phyloP scores from a whole-genome alignment of 164 flowering plant genomes.

The Vitis labrusca region DNA sequence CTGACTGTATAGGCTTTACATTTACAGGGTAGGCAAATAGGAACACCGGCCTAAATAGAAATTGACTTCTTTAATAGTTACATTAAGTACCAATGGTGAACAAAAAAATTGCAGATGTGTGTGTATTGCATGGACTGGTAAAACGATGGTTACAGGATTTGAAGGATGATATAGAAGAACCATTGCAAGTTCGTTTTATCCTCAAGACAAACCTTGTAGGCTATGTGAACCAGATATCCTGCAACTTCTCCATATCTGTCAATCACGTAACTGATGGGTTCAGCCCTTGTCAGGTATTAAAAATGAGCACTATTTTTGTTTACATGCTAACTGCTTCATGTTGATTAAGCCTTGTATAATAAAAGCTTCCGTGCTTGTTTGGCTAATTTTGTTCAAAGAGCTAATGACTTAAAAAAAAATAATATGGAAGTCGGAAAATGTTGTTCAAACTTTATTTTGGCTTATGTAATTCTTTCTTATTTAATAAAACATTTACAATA shows the following conservation, averaged over 20 bases:
- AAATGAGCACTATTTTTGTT: background rate
- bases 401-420: no score
- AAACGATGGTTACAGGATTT: slow-evolving; percentile 74
- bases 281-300: slow-evolving; percentile 60
- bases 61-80: no score
- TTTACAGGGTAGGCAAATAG: no score
- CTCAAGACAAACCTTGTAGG: slow-evolving; percentile 57
- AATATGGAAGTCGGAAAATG: no score
- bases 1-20: no score
- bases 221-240: slow-evolving; percentile 51
- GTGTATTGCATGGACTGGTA: slow-evolving; percentile 51
- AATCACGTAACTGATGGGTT: slow-evolving; percentile 58
- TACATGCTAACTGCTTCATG: background rate
- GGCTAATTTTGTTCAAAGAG: no score
- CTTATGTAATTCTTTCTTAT: no score
- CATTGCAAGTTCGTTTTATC: slow-evolving; percentile 56
- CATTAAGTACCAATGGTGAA: background rate
- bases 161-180: slow-evolving; percentile 60
- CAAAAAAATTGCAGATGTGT: slow-evolving; percentile 44
- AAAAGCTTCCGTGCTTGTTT: no score
- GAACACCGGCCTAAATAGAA: no score
- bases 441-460: no score
- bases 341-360: no score
- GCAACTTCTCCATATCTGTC: slow-evolving; percentile 52
- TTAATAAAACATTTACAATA: no score